Evolutionary conservation across 2,329 filamentous ascomycete genomes (phyloP).

Genomic region (Lachnellula arida): DNA sequence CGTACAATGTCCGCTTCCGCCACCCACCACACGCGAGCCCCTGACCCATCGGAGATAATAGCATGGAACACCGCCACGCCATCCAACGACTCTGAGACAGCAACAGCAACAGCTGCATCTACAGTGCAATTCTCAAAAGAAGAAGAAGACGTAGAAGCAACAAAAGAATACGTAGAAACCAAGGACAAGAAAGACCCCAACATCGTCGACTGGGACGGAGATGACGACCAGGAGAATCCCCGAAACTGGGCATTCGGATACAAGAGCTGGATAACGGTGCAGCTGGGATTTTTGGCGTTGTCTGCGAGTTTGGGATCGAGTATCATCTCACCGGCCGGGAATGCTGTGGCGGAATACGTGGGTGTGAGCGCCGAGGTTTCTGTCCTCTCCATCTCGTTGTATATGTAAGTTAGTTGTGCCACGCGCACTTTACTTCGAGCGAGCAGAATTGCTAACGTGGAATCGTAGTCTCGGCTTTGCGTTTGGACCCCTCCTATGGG

Average conservation of each 20-base stretch:
- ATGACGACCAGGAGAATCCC: constrained; percentile 40
- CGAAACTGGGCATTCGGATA: constrained; percentile 40
- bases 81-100: constrained; percentile 10
- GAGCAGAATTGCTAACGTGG: too few species aligned
- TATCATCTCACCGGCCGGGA: constrained; percentile 45
- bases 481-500: constrained; percentile 55
- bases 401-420: constrained; percentile 32
- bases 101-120: too few species aligned
- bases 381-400: constrained; percentile 43
- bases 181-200: constrained; percentile 58
- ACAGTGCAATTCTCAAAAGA: too few species aligned
- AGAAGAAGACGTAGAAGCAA: background rate
- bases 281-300: constrained; percentile 47
- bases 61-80: constrained; percentile 4
- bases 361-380: constrained; percentile 40
- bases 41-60: too few species aligned
- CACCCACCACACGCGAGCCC: too few species aligned
- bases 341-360: constrained; percentile 38
- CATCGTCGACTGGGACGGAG: constrained; percentile 60
- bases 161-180: background rate
- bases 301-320: constrained; percentile 45
- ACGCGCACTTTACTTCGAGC: background rate
- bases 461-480: constrained; percentile 38
- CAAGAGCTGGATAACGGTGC: constrained; percentile 45
- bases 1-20: too few species aligned